These are phyloP conservation scores for Penicillium decumbens DNA, from an alignment of 2,329 filamentous ascomycete genomes.

Conservation along the genomic window DNA sequence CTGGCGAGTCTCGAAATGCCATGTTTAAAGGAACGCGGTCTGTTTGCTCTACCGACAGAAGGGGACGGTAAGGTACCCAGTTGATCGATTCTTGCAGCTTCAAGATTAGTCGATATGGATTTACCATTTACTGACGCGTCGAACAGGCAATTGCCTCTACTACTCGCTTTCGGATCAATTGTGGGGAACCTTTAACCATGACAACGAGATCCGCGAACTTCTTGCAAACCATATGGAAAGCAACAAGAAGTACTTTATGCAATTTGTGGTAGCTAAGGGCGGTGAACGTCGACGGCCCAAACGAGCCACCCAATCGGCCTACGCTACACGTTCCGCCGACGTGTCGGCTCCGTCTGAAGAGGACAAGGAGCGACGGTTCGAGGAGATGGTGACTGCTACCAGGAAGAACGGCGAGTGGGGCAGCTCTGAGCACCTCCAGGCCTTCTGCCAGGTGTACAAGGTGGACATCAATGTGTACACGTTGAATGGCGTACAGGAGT, in stretches of 20 bases:
- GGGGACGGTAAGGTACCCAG: constrained; percentile 55
- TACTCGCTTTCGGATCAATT: constrained; percentile 64
- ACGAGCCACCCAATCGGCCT: constrained; percentile 45
- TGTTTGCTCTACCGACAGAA: constrained; percentile 56
- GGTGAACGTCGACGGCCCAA: constrained; percentile 56
- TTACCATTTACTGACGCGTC: constrained; percentile 21
- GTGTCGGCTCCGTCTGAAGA: constrained; percentile 43
- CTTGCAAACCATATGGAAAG: constrained; percentile 60
- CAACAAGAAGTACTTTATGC: constrained; percentile 59
- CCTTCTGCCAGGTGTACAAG: constrained; percentile 59
- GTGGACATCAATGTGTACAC: constrained; percentile 60
- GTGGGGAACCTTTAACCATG: constrained; percentile 56
- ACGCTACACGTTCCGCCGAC: constrained; percentile 45
- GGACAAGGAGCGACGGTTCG: constrained; percentile 56
- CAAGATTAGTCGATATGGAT: not conserved
- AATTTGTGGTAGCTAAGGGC: constrained; percentile 56
- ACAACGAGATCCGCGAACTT: constrained; percentile 54
- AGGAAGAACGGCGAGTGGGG: constrained; percentile 58
- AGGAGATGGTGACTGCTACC: constrained; percentile 57
- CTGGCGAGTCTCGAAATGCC: constrained; percentile 36
- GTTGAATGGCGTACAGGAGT: constrained; percentile 36
- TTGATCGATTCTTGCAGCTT: constrained; percentile 10
- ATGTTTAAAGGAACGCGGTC: constrained; percentile 50
- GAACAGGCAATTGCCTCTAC: constrained; percentile 65
- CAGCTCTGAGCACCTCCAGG: constrained; percentile 63